A percentile compares a stretch with the other conserved stretches of the same genome.
Evolutionary conservation across 495 filamentous ascomycete genomes (phyloP).

Genomic region (Xylaria telfairii): DNA sequence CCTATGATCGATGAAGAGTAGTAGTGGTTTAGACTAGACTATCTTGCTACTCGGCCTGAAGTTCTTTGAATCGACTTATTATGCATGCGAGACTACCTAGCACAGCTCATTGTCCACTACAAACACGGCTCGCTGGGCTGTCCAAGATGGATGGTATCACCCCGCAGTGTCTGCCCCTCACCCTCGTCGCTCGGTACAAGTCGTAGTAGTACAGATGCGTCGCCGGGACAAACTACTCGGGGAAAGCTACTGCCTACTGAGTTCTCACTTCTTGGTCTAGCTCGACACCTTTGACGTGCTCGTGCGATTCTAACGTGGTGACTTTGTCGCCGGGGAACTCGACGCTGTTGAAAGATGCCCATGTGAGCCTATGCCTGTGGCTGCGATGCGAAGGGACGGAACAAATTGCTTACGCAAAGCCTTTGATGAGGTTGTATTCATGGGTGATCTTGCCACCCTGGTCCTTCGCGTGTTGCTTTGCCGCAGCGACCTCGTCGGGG

Average conservation of each 20-base stretch:
- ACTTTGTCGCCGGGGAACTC: constrained; percentile 72
- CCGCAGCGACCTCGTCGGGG: constrained; percentile 68
- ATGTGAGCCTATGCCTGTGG: background rate
- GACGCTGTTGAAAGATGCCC: constrained; percentile 60
- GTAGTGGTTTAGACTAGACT: too few relatives aligned
- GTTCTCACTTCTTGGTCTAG: constrained; percentile 71
- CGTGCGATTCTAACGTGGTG: constrained; percentile 63
- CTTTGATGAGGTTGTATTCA: constrained; percentile 85
- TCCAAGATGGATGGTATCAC: background rate
- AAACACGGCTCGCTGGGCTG: background rate
- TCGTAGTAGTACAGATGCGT: background rate
- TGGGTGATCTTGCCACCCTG: constrained; percentile 83
- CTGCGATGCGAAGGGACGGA: background rate
- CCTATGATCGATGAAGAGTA: background rate
- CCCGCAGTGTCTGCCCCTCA: constrained; percentile 23
- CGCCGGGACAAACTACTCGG: background rate
- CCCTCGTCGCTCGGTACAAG: background rate
- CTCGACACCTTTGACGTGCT: constrained; percentile 77
- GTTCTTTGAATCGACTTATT: background rate
- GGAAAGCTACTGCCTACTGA: constrained; percentile 62
- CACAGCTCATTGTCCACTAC: background rate
- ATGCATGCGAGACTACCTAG: background rate
- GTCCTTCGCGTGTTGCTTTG: constrained; percentile 70
- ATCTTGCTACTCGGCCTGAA: too few relatives aligned
- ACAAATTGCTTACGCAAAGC: constrained; percentile 76